Base-by-base conservation (phyloP, 2,329 filamentous ascomycete genomes). In the Fusarium gaditjirri region DNA sequence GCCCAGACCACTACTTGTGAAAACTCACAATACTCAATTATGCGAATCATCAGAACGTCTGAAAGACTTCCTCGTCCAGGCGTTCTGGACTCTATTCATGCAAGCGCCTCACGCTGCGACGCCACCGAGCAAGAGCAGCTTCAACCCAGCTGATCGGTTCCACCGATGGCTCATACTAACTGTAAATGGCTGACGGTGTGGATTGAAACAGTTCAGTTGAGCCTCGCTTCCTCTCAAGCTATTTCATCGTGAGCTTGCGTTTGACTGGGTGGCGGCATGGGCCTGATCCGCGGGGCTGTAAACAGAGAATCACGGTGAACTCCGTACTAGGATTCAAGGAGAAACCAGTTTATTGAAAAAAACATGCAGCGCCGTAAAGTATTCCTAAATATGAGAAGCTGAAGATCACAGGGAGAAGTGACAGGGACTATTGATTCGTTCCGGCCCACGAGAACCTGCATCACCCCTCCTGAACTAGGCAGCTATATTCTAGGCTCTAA, bases 21-120 rank as follows among this genome's bases (percentile, higher is more conserved):
- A 12, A 16, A 7, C 5, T n/a, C 19, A 12, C 3, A 21, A 17
- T 29, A 3, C 23, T 27, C 8, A 23, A 42, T 6, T 21, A 19
- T 25, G 23, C 12, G 5, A 5, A 43, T 8, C 6, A 16, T 33
- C 2, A 19, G 11, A 10, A 1, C 8, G 5, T 10, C 8, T 14
- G 7, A 19, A 31, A 25, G 19, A 13, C 2, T 4, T 14, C 16
- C 4, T 1, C 16, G 2, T 10, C 6, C 5, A 25, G 17, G 6
- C 8, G 5, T 35, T 21, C n/a, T 16, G 6, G n/a, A 14, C 8
- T 14, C 11, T 31, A 4, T n/a, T 11, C 21, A 13, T 2, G 21
- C 6, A 23, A 29, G 17, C 14, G 3, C 25, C 27, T 29, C 19
- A 23, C 21, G 17, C 14, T 42, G 21, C 12, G 10, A 12, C 25